Base-by-base conservation (phyloP, 768 basidiomycete genomes). In the Dentipellis fragilis region DNA sequence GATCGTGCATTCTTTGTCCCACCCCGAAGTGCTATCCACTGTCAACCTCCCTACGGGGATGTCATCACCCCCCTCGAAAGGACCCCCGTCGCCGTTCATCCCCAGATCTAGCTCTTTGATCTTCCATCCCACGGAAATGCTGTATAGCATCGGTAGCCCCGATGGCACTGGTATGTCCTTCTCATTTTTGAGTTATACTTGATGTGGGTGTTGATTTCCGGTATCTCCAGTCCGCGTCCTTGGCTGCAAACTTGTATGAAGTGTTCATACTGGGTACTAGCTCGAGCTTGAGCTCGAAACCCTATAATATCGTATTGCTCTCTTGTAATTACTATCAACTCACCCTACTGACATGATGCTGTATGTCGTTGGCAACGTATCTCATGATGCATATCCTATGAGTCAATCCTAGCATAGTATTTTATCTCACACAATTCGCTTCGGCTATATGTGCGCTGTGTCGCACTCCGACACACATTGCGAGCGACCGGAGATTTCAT, bases 61-160 rank as follows among this genome's bases (percentile, higher is more conserved):
- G 23, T 69, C 72, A 10, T 67, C 74, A 10, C 77, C 76, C 50
- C 81, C 82, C n/a, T 68, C 77, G n/a, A 76, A 82, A 49, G 72
- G 72, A 7, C 64, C 75, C 40, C 79, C 80, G 7, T 82, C 80
- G 22, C 72, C 80, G 9, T 85, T 75, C 64, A 82, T 84, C 54
- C 81, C 83, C 45, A 73, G 82, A 58, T 72, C 70, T 56, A 83
- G 80, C 46, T 83, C 85, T 34, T 70, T 92, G 51, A 74, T 77
- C 1, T 93, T 93, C 76, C 91, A 93, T 66, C 90, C 91, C 11
- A 76, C 81, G 58, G 88, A 93, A 68, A 92, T 93, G 91, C 67
- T 93, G 59, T 87, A 82, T 62, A 87, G 81, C 16, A 66, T 84
- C 14, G 89, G 89, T 9, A 79, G 80, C 46, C 78, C 84, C 51